phyloP scores from a whole-genome alignment of 148 eudicot genomes.

The Rhododendron vialii region DNA sequence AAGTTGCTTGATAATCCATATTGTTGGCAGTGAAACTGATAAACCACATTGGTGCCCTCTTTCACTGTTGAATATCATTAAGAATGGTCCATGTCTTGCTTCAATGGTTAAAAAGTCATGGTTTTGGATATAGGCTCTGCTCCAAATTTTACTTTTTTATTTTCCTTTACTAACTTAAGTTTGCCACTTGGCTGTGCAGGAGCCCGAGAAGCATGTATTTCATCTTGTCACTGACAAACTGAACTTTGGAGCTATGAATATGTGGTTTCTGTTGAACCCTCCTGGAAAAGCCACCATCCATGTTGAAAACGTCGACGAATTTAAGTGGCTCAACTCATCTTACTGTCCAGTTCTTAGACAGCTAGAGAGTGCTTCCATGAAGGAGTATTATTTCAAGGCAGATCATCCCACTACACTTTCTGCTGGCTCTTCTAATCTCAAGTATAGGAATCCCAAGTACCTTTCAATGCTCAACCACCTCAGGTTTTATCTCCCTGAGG shows the following conservation, averaged over 20 bases:
- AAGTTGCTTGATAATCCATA: not conserved
- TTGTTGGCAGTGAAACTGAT: not conserved
- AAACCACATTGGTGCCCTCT: not conserved
- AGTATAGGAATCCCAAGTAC: constrained; percentile 89
- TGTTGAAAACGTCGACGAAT: constrained; percentile 86
- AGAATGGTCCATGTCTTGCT: not conserved
- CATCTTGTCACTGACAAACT: constrained; percentile 90
- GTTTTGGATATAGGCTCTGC: not conserved
- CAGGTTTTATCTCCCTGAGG: constrained; percentile 82
- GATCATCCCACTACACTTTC: constrained; percentile 59
- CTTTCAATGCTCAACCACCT: constrained; percentile 90
- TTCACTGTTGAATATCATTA: not conserved
- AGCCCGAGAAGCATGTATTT: constrained; percentile 83
- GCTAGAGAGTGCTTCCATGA: constrained; percentile 83
- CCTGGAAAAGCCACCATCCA: constrained; percentile 85
- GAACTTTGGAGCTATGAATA: constrained; percentile 87
- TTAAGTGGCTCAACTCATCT: constrained; percentile 86
- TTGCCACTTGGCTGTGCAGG: constrained; percentile 40
- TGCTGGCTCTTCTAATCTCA: constrained; percentile 72
- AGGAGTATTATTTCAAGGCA: constrained; percentile 83
- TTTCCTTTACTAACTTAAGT: not conserved
- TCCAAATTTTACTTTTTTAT: not conserved
- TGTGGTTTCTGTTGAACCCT: constrained; percentile 86
- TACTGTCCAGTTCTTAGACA: constrained; percentile 85
- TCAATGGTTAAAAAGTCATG: not conserved